phyloP scores from a whole-genome alignment of 1,139 yeast species.

The Debaryomyces singareniensis region DNA sequence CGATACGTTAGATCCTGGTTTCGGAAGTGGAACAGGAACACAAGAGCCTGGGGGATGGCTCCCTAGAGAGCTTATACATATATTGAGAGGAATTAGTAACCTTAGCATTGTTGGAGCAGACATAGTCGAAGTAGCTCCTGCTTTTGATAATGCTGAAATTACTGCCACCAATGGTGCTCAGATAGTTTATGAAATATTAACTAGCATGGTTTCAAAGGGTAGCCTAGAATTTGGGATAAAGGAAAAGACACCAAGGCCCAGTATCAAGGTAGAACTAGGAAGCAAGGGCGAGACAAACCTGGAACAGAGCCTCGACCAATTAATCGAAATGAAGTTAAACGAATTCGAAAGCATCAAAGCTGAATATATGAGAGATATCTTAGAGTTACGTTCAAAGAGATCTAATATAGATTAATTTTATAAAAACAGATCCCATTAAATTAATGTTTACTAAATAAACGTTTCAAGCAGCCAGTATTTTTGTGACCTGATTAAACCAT shows the following conservation, averaged over 20 bases:
- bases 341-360: neutral
- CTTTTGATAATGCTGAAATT: conserved; percentile 65
- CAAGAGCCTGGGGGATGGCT: conserved; percentile 80
- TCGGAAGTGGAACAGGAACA: conserved; percentile 81
- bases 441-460: too few relatives aligned
- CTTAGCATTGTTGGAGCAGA: conserved; percentile 72
- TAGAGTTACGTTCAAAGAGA: neutral
- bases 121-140: conserved; percentile 72
- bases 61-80: conserved; percentile 64
- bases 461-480: too few relatives aligned
- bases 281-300: neutral
- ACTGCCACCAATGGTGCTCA: conserved; percentile 78
- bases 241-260: neutral
- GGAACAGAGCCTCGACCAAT: neutral
- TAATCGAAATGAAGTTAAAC: neutral
- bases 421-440: neutral
- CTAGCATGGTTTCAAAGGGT: conserved; percentile 65
- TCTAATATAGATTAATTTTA: neutral
- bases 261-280: neutral
- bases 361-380: neutral
- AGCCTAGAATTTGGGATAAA: neutral
- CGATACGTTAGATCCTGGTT: conserved; percentile 76
- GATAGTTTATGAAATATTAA: conserved; percentile 60
- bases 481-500: too few relatives aligned
- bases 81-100: conserved; percentile 51